phyloP scores from a whole-genome alignment of 768 basidiomycete genomes.

The Albatrellus ellisii region DNA sequence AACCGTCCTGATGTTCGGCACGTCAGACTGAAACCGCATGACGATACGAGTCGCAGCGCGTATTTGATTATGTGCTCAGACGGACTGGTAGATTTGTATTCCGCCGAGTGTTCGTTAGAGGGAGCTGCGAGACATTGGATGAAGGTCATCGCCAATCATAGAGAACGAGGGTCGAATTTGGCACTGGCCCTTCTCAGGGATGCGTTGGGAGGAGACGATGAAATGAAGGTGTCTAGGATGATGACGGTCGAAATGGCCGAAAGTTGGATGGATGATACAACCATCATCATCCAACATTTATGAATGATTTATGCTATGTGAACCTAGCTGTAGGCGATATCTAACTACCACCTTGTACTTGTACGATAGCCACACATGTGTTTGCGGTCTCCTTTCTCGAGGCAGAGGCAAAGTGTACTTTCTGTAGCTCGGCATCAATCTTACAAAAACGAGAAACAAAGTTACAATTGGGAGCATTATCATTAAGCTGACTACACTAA shows the following conservation, averaged over 20 bases:
- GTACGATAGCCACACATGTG: no score
- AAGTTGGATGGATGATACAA: constrained; percentile 50
- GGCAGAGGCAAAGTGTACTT: no score
- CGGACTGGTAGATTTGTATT: constrained; percentile 35
- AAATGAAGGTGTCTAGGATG: constrained; percentile 28
- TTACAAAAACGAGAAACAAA: no score
- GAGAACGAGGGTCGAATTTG: constrained; percentile 14
- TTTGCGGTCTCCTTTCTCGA: no score
- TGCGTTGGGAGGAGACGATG: constrained; percentile 30
- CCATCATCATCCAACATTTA: constrained; percentile 25
- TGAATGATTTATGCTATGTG: constrained; percentile 6
- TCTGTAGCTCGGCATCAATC: no score
- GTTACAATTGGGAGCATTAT: no score
- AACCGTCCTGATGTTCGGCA: constrained; percentile 31
- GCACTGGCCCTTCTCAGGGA: constrained; percentile 31
- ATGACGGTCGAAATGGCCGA: constrained; percentile 34
- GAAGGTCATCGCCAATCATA: constrained; percentile 15
- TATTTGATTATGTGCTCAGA: constrained; percentile 40
- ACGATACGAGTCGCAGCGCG: constrained; percentile 15
- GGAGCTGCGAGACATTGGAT: constrained; percentile 24
- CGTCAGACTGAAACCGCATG: constrained; percentile 18
- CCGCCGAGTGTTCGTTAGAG: constrained; percentile 15
- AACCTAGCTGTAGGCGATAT: no score
- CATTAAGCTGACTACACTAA: no score
- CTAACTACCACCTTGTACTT: no score